Percentiles rank a stretch among this genome's conserved stretches.
Evolutionary conservation across 352 stramenopile species (phyloP).

Genomic region (Phytopythium delawarense): DNA sequence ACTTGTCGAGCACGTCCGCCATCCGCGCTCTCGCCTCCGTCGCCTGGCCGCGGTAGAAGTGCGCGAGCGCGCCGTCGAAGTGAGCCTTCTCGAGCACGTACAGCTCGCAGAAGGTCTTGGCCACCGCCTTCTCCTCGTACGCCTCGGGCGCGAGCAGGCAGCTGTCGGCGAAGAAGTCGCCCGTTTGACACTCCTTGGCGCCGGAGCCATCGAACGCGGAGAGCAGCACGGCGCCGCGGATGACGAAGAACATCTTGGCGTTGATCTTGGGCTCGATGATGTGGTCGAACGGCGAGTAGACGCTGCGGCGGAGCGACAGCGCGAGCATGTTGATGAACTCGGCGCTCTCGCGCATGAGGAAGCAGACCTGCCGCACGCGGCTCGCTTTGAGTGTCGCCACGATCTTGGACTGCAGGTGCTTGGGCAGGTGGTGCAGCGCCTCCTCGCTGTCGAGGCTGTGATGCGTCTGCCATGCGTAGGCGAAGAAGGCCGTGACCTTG

Average conservation of each 20-base stretch:
- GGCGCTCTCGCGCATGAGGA: conserved; percentile 62
- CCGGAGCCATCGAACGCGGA: conserved; percentile 43
- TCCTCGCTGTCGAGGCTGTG: conserved; percentile 60
- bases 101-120: conserved; percentile 82
- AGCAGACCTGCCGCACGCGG: conserved; percentile 63
- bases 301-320: conserved; percentile 34
- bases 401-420: conserved; percentile 62
- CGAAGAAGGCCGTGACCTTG: conserved; percentile 63
- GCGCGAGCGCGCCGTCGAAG: conserved; percentile 48
- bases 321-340: conserved; percentile 68
- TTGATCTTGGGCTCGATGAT: conserved; percentile 77
- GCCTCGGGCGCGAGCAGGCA: conserved; percentile 49
- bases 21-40: conserved; percentile 29
- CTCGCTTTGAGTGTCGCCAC: conserved; percentile 58
- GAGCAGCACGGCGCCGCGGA: conserved; percentile 45
- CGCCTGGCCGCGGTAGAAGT: conserved; percentile 46
- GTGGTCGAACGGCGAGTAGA: conserved; percentile 53
- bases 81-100: conserved; percentile 62
- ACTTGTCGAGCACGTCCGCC: conserved; percentile 41
- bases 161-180: conserved; percentile 65
- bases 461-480: conserved; percentile 58
- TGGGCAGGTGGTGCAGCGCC: conserved; percentile 48
- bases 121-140: conserved; percentile 66
- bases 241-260: conserved; percentile 73
- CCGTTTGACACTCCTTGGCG: conserved; percentile 53